phyloP scores from a whole-genome alignment of 2,329 filamentous ascomycete genomes.

The Ophiosphaerella narmari region DNA sequence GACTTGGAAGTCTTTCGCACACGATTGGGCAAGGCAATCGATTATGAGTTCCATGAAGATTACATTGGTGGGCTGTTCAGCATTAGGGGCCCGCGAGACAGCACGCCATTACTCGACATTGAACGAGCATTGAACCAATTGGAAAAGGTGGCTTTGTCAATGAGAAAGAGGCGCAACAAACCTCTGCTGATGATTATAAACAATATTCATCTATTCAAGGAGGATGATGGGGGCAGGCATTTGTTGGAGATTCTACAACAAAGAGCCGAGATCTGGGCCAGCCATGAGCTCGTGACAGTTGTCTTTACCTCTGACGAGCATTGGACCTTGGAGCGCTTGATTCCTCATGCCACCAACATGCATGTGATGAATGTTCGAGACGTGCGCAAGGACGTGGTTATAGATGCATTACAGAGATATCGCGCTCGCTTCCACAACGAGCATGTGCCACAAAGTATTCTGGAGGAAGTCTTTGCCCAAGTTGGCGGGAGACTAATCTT shows the following conservation, averaged over 20 bases:
- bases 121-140: conserved; percentile 96
- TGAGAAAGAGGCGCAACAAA: conserved; percentile 63
- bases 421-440: conserved; percentile 75
- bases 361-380: conserved; percentile 85
- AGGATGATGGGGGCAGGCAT: conserved; percentile 87
- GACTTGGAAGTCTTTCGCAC: conserved; percentile 94
- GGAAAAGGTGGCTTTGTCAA: conserved; percentile 85
- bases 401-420: conserved; percentile 76
- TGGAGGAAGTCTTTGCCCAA: conserved; percentile 79
- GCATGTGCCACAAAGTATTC: conserved; percentile 56
- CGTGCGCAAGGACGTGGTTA: conserved; percentile 74
- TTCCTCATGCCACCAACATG: conserved; percentile 90
- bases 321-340: conserved; percentile 94
- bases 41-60: conserved; percentile 97
- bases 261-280: conserved; percentile 93
- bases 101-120: conserved; percentile 89
- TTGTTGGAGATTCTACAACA: conserved; percentile 93
- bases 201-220: conserved; percentile 85
- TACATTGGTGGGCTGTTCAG: conserved; percentile 96
- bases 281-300: conserved; percentile 83
- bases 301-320: conserved; percentile 97
- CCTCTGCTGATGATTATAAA: conserved; percentile 91
- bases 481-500: conserved; percentile 92
- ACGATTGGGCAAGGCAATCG: conserved; percentile 86
- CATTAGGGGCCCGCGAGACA: conserved; percentile 88